Conservation (phyloP, 768 basidiomycete species). For the Naganishia friedmannii region DNA sequence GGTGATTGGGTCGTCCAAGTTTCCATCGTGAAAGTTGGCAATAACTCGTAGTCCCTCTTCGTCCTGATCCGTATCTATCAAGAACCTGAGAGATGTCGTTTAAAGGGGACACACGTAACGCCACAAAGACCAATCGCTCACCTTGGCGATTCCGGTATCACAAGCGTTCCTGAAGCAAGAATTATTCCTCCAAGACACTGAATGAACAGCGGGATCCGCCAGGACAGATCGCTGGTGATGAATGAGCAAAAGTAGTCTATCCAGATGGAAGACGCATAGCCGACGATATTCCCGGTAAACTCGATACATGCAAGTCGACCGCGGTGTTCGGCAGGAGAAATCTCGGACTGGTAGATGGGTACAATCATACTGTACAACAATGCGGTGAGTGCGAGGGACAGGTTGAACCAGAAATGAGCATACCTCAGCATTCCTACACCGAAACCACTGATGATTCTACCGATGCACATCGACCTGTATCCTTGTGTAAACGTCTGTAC, state of each 20-base stretch:
- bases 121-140: slow-evolving; percentile 48
- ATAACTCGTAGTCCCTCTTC: slow-evolving; percentile 79
- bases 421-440: slow-evolving; percentile 87
- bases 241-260: slow-evolving; percentile 90
- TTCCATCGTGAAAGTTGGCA: slow-evolving; percentile 81
- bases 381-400: not conserved
- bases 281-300: slow-evolving; percentile 87
- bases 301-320: slow-evolving; percentile 92
- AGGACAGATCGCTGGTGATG: slow-evolving; percentile 78
- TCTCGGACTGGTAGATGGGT: slow-evolving; percentile 62
- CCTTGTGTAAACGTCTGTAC: slow-evolving; percentile 77
- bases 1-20: slow-evolving; percentile 66
- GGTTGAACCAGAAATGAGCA: slow-evolving; percentile 46
- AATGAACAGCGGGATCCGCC: slow-evolving; percentile 83
- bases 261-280: slow-evolving; percentile 74
- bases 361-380: slow-evolving; percentile 65
- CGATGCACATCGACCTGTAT: slow-evolving; percentile 75
- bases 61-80: slow-evolving; percentile 82
- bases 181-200: slow-evolving; percentile 83
- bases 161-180: slow-evolving; percentile 71
- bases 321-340: slow-evolving; percentile 87
- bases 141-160: slow-evolving; percentile 89
- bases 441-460: slow-evolving; percentile 77
- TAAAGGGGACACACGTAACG: not conserved
- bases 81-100: slow-evolving; percentile 68